Percentiles rank a stretch among this genome's conserved stretches.
Conservation (phyloP, 495 filamentous ascomycete species). For the Mytilinidion resinicola region DNA sequence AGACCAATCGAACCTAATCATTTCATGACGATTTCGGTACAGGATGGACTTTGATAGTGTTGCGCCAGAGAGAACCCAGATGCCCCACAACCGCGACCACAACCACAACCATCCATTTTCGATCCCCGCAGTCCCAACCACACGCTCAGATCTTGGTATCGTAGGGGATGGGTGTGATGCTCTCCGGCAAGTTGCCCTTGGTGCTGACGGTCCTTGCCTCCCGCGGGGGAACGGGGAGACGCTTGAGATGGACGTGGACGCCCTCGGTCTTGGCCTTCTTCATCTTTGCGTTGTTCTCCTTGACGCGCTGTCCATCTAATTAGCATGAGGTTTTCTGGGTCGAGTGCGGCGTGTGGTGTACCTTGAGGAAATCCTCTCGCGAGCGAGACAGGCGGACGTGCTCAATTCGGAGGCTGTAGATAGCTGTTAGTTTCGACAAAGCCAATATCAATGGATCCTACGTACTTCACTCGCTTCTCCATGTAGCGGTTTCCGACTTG, state of each 20-base stretch:
- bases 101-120: constrained; percentile 16
- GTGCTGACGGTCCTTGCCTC: constrained; percentile 68
- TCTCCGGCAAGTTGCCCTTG: constrained; percentile 79
- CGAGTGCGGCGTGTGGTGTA: too few species aligned
- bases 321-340: too few species aligned
- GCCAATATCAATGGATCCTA: too few species aligned
- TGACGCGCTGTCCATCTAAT: constrained; percentile 54
- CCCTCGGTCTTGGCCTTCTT: constrained; percentile 86
- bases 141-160: constrained; percentile 89
- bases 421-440: too few species aligned
- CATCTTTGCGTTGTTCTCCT: constrained; percentile 88
- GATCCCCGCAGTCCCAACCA: constrained; percentile 1
- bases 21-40: too few species aligned
- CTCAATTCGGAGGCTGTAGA: constrained; percentile 72
- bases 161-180: constrained; percentile 83
- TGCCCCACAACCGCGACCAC: not conserved
- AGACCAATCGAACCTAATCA: too few species aligned
- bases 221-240: constrained; percentile 74
- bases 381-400: constrained; percentile 91
- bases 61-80: not conserved
- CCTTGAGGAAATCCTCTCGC: constrained; percentile 85
- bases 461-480: constrained; percentile 89
- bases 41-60: too few species aligned
- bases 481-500: constrained; percentile 95
- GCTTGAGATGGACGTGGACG: constrained; percentile 80